Percentiles rank a stretch among this genome's conserved stretches.
These are phyloP conservation scores for Dipodascus albidus DNA, from an alignment of 805 yeast species.

Conservation along the genomic window DNA sequence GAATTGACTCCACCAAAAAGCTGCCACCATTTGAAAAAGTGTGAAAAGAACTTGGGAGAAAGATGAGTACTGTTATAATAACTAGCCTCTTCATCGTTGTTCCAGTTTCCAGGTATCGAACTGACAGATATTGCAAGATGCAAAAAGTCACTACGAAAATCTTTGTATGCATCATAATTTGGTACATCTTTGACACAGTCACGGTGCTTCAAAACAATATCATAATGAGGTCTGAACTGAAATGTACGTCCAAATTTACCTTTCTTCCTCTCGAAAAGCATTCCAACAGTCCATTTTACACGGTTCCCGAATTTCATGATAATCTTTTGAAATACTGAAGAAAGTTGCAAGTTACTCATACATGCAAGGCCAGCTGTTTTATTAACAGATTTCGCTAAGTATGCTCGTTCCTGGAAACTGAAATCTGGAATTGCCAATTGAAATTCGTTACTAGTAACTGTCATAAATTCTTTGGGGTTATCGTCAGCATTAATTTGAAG, in stretches of 20 bases:
- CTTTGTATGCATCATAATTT: slow-evolving; percentile 67
- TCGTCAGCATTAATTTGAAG: slow-evolving; percentile 55
- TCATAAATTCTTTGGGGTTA: slow-evolving; percentile 56
- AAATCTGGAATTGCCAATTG: slow-evolving; percentile 71
- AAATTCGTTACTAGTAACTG: slow-evolving; percentile 50
- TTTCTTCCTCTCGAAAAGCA: slow-evolving; percentile 56
- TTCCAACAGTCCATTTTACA: slow-evolving; percentile 71
- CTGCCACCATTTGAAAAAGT: slow-evolving; percentile 78
- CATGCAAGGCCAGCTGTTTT: slow-evolving; percentile 23
- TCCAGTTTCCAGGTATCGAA: slow-evolving; percentile 24
- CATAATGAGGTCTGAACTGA: slow-evolving; percentile 50
- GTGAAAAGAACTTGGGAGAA: slow-evolving; percentile 54
- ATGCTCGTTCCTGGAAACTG: slow-evolving; percentile 31
- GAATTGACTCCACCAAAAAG: slow-evolving; percentile 70
- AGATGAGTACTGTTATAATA: slow-evolving; percentile 66
- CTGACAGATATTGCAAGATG: slow-evolving; percentile 54
- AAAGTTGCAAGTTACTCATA: slow-evolving; percentile 16
- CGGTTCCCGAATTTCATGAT: slow-evolving; percentile 52
- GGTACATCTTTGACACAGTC: slow-evolving; percentile 33
- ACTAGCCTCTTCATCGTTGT: slow-evolving; percentile 4
- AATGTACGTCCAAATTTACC: slow-evolving; percentile 33
- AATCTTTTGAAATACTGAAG: slow-evolving; percentile 29
- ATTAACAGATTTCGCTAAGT: slow-evolving; percentile 16
- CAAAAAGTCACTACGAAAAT: slow-evolving; percentile 71
- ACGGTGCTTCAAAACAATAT: slow-evolving; percentile 50